phyloP scores from a whole-genome alignment of 2,329 filamentous ascomycete genomes.

The Ampelomyces quisqualis region DNA sequence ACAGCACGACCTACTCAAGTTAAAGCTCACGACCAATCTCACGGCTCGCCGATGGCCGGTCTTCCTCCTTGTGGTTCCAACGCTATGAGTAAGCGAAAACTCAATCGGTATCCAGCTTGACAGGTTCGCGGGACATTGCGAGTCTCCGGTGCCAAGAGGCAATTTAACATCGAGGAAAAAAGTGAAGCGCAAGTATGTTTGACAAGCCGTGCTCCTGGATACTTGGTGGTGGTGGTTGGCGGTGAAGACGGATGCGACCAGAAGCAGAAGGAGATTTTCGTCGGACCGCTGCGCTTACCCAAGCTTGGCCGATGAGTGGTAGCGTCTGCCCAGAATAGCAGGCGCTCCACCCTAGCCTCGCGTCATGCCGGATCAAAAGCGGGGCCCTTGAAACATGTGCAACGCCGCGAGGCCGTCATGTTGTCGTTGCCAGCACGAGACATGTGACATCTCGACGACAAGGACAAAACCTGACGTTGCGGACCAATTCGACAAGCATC shows the following conservation, averaged over 20 bases:
- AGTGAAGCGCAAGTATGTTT: neutral
- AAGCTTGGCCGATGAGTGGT: constrained; percentile 10
- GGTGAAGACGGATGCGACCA: constrained; percentile 8
- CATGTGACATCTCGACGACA: too few species aligned
- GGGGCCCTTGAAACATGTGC: constrained; percentile 21
- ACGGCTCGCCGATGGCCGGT: too few species aligned
- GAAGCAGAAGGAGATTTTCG: constrained; percentile 18
- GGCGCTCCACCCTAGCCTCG: constrained; percentile 11
- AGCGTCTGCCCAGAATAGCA: constrained; percentile 22
- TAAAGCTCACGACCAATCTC: neutral
- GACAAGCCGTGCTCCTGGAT: neutral
- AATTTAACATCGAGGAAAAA: neutral
- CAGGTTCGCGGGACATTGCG: too few species aligned
- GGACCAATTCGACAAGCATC: neutral
- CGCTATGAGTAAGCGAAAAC: constrained; percentile 16
- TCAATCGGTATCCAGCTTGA: constrained; percentile 11
- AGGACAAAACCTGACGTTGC: too few species aligned
- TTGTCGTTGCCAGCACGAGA: neutral
- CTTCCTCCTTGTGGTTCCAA: constrained; percentile 12
- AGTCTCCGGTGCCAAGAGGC: too few species aligned
- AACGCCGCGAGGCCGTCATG: constrained; percentile 16
- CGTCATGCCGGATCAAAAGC: constrained; percentile 22
- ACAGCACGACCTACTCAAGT: constrained; percentile 1
- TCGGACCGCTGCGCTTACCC: neutral
- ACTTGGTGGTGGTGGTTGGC: constrained; percentile 1